Conservation (phyloP, 2,329 filamentous ascomycete genomes). For the Alternaria viburni region DNA sequence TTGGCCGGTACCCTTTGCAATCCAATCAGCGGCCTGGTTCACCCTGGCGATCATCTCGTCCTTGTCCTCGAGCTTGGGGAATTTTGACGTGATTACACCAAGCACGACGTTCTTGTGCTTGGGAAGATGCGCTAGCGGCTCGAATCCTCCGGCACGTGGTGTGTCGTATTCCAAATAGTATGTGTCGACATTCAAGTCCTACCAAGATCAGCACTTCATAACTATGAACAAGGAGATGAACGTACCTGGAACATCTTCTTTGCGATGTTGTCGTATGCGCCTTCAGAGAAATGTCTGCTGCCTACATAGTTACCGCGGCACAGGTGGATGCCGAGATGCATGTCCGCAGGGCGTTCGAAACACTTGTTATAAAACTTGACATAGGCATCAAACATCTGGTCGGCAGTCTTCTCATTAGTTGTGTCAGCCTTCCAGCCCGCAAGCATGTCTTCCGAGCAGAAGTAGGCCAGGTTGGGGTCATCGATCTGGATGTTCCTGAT, state of each 20-base stretch:
- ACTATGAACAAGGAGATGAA: not conserved
- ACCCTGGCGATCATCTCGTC: slow-evolving; percentile 56
- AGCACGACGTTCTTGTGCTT: slow-evolving; percentile 57
- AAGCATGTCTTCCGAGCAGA: slow-evolving; percentile 47
- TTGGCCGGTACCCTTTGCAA: slow-evolving; percentile 71
- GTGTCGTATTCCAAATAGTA: slow-evolving; percentile 56
- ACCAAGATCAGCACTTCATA: slow-evolving; percentile 3
- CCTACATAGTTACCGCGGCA: slow-evolving; percentile 63
- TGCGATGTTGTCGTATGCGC: slow-evolving; percentile 56
- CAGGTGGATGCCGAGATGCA: slow-evolving; percentile 79
- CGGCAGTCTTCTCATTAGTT: slow-evolving; percentile 70
- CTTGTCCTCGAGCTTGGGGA: slow-evolving; percentile 54
- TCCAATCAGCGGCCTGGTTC: slow-evolving; percentile 64
- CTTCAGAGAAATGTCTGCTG: slow-evolving; percentile 55
- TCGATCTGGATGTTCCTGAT: slow-evolving; percentile 58
- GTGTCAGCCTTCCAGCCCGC: slow-evolving; percentile 61
- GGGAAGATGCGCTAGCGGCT: slow-evolving; percentile 53
- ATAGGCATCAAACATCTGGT: slow-evolving; percentile 76
- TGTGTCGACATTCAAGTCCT: slow-evolving; percentile 49
- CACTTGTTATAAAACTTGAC: slow-evolving; percentile 78
- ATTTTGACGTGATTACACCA: slow-evolving; percentile 56
- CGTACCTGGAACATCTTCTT: slow-evolving; percentile 49
- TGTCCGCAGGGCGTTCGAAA: slow-evolving; percentile 67
- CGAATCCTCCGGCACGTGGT: slow-evolving; percentile 56
- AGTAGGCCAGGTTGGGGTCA: slow-evolving; percentile 56